Conservation (phyloP, 2,329 filamentous ascomycete species). For the Myriosclerotinia scirpicola region DNA sequence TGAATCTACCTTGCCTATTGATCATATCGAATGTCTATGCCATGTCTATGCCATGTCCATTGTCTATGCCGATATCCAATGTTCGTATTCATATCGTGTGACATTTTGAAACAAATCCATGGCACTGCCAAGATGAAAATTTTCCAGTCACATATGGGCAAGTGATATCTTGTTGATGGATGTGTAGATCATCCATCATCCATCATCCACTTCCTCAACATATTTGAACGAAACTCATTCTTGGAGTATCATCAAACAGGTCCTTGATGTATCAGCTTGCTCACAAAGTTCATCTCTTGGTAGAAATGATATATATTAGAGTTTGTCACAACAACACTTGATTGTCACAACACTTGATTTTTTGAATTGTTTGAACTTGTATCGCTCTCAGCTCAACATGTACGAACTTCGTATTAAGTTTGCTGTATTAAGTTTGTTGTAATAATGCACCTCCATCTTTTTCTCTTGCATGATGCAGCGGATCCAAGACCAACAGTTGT, state of each 20-base stretch:
- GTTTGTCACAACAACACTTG: not conserved
- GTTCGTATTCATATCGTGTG: not conserved
- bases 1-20: no score
- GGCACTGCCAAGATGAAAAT: slow-evolving; percentile 1
- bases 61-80: not conserved
- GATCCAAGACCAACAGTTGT: not conserved
- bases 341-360: no score
- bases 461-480: slow-evolving; percentile 1
- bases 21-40: no score
- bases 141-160: not conserved
- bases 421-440: not conserved
- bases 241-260: not conserved
- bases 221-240: not conserved
- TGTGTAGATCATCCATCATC: not conserved
- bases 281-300: slow-evolving; percentile 2
- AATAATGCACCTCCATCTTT: not conserved
- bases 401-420: not conserved
- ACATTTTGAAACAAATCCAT: not conserved
- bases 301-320: not conserved
- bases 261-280: slow-evolving; percentile 5
- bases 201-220: no score
- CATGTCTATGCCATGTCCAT: no score
- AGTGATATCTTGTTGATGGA: not conserved
- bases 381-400: not conserved
- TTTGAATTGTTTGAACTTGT: no score